Evolutionary conservation across 139 green algal genomes (phyloP).

Genomic region (Pleodorina starrii): DNA sequence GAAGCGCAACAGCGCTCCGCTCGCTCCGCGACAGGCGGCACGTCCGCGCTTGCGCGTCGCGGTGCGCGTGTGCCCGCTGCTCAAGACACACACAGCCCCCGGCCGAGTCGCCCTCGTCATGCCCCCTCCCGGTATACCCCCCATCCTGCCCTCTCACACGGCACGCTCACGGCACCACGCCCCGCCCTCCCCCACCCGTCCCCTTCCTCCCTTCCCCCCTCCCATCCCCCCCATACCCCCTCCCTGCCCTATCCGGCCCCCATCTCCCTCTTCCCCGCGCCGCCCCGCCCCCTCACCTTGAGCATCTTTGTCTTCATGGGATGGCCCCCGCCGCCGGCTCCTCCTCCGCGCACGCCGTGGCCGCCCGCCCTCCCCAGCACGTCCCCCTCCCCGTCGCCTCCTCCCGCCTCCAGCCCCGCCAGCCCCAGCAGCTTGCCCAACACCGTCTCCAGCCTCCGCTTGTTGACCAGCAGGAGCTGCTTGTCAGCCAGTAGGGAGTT

Average conservation of each 20-base stretch:
- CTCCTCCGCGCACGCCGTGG: background rate
- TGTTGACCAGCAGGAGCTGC: conserved; percentile 48
- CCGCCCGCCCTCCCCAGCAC: background rate
- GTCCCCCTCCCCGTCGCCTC: background rate
- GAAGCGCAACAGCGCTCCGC: no score
- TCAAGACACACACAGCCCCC: no score
- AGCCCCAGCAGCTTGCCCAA: conserved; percentile 9
- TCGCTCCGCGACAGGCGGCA: no score
- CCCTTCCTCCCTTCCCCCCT: background rate
- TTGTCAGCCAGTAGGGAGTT: conserved; percentile 45
- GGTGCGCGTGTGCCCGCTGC: no score
- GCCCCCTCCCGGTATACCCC: no score
- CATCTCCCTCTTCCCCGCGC: background rate
- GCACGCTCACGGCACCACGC: no score
- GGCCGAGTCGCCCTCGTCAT: no score
- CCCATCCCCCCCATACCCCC: background rate
- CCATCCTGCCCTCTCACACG: no score
- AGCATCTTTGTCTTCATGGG: conserved; percentile 15
- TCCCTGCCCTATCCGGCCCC: background rate
- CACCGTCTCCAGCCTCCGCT: conserved; percentile 36
- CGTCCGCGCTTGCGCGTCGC: no score
- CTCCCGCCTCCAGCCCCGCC: background rate
- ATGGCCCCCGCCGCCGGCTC: background rate
- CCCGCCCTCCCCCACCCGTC: no score
- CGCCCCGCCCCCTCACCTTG: conserved; percentile 10